phyloP scores from a whole-genome alignment of 1,139 yeast genomes.

The Suhomyces bolitotheri region DNA sequence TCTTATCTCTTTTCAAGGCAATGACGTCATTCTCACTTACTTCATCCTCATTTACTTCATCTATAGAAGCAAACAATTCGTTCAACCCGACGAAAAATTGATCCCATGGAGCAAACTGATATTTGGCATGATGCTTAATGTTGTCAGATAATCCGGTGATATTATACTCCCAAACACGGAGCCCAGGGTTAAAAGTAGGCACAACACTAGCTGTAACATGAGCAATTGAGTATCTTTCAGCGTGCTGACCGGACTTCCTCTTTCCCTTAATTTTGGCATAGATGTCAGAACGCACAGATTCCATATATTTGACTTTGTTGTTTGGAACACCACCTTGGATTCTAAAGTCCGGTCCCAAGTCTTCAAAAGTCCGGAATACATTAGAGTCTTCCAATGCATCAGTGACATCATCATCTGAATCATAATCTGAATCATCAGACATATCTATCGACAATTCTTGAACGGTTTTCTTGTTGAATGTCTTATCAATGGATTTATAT shows the following conservation, averaged over 20 bases:
- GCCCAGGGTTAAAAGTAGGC: constrained; percentile 82
- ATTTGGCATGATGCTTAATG: constrained; percentile 16
- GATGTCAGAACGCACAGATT: constrained; percentile 49
- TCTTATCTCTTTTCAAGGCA: constrained; percentile 46
- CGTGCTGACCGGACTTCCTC: constrained; percentile 43
- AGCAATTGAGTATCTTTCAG: constrained; percentile 67
- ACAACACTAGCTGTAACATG: constrained; percentile 76
- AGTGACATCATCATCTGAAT: constrained; percentile 14
- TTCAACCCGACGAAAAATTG: constrained; percentile 52
- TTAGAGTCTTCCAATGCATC: constrained; percentile 10
- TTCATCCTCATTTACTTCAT: constrained; percentile 18
- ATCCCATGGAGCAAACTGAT: constrained; percentile 50
- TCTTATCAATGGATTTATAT: constrained; percentile 46
- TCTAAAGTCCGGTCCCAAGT: constrained; percentile 18
- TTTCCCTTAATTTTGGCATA: constrained; percentile 52
- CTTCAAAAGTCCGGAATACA: constrained; percentile 11
- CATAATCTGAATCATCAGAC: constrained; percentile 8
- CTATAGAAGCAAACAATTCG: constrained; percentile 22
- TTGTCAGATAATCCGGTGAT: constrained; percentile 41
- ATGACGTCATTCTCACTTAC: constrained; percentile 16
- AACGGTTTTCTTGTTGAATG: neutral
- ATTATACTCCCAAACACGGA: constrained; percentile 85
- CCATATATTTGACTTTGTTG: constrained; percentile 64
- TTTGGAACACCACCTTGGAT: constrained; percentile 62
- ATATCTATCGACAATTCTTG: neutral